Evolutionary conservation across 352 stramenopile genomes (phyloP), one percentile per base, ranked within the genome.

Genomic region (Phytophthora megakarya): DNA sequence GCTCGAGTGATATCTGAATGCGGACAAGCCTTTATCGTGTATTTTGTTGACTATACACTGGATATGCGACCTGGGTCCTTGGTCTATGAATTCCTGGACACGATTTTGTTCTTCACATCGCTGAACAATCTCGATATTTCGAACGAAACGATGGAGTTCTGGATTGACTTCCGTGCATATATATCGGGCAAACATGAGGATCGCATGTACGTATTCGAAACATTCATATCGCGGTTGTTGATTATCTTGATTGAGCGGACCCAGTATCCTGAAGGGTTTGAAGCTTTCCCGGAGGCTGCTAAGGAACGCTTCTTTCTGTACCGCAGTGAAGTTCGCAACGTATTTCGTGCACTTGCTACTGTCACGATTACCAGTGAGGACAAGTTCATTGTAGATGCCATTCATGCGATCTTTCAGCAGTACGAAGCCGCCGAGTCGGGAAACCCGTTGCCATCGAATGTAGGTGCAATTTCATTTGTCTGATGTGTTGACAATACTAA

Each of bases 101-200:
- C 75, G 15, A 72, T 93, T 19, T 43, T 93, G 15, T 83, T 73
- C 38, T 91, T 92, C 57, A 93, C 85, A 12, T 72, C 78, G 8
- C 32, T 88, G 23, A 76, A 81, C 45, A 75, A 91, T 51, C 62
- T 93, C 25, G 61, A 86, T 8, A 76, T 85, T 16, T 91, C 85
- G 6, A 91, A 91, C 44, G 81, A 86, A 57, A 93, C 81, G 18
- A 93, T 91, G 81, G 76, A 85, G 10, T 93, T 93, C 26, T 93
- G 85, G 85, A 88, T 93, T 61, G 76, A 88, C 33, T 92, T 93
- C 32, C 76, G 84, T 23, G 45, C 62, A 9, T 93, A 93, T 52
- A 66, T 93, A 28, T 90, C 80, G 9, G 85, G 85, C 35, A 93
- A 93, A 56, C 67, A 93, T 53, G 83, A 93, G 35, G 43, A 76